These are phyloP conservation scores for Neodidymelliopsis sp. DNA, from an alignment of 2,329 filamentous ascomycete genomes.

Conservation along the genomic window DNA sequence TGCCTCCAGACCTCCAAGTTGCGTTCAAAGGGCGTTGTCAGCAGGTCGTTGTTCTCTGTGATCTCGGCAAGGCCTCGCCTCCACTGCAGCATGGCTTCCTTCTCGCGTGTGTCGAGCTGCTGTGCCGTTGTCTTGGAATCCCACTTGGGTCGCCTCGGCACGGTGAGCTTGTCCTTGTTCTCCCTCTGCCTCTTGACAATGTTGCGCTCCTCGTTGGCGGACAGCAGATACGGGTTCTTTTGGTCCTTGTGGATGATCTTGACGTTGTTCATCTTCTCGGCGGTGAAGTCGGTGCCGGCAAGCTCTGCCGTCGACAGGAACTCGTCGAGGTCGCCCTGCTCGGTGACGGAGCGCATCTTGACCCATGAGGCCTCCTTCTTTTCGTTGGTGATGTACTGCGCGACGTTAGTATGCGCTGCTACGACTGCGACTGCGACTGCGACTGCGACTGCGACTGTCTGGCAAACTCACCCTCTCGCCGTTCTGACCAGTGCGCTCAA, in stretches of 20 bases:
- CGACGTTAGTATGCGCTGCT: constrained; percentile 32
- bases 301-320: constrained; percentile 95
- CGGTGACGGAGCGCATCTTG: constrained; percentile 98
- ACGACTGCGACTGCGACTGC: no score
- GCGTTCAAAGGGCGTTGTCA: constrained; percentile 97
- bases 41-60: constrained; percentile 89
- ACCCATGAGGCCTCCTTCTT: constrained; percentile 94
- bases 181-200: constrained; percentile 81
- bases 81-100: constrained; percentile 85
- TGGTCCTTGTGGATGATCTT: constrained; percentile 98
- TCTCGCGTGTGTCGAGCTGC: constrained; percentile 80
- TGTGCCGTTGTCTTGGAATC: constrained; percentile 82
- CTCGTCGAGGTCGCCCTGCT: constrained; percentile 95
- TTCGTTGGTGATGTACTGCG: constrained; percentile 86
- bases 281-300: constrained; percentile 98
- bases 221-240: constrained; percentile 92
- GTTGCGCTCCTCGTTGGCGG: constrained; percentile 80
- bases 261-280: constrained; percentile 98
- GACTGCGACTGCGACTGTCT: not conserved
- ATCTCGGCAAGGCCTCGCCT: constrained; percentile 88
- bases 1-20: constrained; percentile 99
- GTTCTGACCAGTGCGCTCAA: constrained; percentile 74
- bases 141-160: constrained; percentile 90
- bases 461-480: constrained; percentile 70
- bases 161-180: constrained; percentile 81